Evolutionary conservation across 768 basidiomycete genomes (phyloP), one percentile per base, ranked within the genome.

Genomic region (Phylloporus rhodoxanthus): DNA sequence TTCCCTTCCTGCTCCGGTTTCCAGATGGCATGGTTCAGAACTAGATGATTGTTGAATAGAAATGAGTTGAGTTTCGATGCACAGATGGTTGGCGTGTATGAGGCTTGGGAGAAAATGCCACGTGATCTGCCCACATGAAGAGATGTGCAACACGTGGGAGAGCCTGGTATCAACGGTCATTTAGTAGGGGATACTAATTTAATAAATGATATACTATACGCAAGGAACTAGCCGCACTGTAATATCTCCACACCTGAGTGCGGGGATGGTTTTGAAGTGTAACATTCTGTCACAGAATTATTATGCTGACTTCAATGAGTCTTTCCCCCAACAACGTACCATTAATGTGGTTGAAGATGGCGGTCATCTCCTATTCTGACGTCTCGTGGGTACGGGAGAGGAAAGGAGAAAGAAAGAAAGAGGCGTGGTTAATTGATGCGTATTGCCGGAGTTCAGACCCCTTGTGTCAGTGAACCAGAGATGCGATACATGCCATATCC

Each of bases 1-100:
- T 48, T 1, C 57, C 56, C 32, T 63, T 57, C 45, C 43, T 53
- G 6, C 36, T 51, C 17, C 34, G 47, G 50, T 49, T 32, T 28
- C 46, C 41, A 3, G 46, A 15, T 0, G 41, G 50, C 9, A 10
- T 26, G 2, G 43, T 43, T 33, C 40, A 38, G 37, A 38, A 13
- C 20, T 6, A 11, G 10, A 7, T 20, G 20, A 5, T 25, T 13
- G 39, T 25, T 2, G 23, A 25, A 40, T 8, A 15, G 21, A 15
- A 40, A 25, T 25, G 20, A 38, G 19, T 3, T 13, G 19, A 4
- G 11, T 25, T 40, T 40, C 1, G 37, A 20, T 21, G 37, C 17
- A 20, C 11, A 38, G 37, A 21, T 13, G 14, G 14, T 21, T 14
- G 23, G 39, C 9, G 39, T 25, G 21, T 23, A 40, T 40, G 39